phyloP scores from a whole-genome alignment of 2,329 filamentous ascomycete species.

The Aspergillus eucalypticola region DNA sequence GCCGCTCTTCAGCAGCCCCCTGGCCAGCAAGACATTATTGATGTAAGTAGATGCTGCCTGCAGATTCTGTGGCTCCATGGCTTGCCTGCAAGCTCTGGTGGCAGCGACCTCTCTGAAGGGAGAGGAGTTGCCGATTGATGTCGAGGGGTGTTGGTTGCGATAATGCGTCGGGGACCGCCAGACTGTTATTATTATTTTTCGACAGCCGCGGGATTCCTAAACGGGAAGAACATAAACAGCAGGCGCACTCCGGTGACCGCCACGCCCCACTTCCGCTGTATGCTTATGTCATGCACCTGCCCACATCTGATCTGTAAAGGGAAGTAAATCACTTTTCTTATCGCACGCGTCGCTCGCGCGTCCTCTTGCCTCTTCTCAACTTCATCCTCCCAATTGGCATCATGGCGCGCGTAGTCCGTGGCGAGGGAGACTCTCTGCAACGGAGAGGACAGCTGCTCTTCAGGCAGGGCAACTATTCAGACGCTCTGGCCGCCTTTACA shows the following conservation, averaged over 20 bases:
- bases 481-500: conserved; percentile 46
- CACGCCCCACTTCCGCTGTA: conserved; percentile 25
- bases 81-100: conserved; percentile 30
- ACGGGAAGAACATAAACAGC: conserved; percentile 48
- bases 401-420: conserved; percentile 11
- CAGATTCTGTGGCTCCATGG: conserved; percentile 53
- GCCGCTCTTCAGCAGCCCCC: conserved; percentile 61
- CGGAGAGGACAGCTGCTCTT: conserved; percentile 47
- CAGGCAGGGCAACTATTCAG: conserved; percentile 44
- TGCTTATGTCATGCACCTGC: conserved; percentile 13
- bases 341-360: conserved; percentile 4
- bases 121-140: conserved; percentile 4
- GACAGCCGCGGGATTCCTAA: conserved; percentile 32
- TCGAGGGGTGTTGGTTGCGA: not conserved
- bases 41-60: conserved; percentile 64
- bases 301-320: not conserved
- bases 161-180: not conserved
- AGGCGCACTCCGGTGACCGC: conserved; percentile 19
- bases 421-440: conserved; percentile 31
- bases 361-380: not conserved
- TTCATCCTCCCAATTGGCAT: not conserved
- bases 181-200: conserved; percentile 14
- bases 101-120: conserved; percentile 6
- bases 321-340: conserved; percentile 1
- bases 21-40: conserved; percentile 65